A percentile compares a stretch with the other conserved stretches of the same genome.
phyloP scores from a whole-genome alignment of 805 yeast species.

The Metschnikowia gruessii region DNA sequence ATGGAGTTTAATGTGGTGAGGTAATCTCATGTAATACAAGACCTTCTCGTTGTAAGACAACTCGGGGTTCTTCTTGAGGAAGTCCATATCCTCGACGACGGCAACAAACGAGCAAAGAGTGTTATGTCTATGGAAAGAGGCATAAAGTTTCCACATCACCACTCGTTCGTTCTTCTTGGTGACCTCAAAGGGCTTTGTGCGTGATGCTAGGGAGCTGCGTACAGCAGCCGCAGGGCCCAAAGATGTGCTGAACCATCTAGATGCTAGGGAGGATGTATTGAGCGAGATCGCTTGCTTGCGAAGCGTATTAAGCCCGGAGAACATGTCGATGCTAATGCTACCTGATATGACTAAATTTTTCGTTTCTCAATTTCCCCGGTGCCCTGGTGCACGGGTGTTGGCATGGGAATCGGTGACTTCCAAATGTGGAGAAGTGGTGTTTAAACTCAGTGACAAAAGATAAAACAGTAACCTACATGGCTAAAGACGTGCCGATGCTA shows the following conservation, averaged over 20 bases:
- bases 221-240: conserved; percentile 7
- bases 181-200: conserved; percentile 8
- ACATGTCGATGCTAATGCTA: conserved; percentile 9
- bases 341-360: neutral
- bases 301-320: conserved; percentile 14
- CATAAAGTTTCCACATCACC: conserved; percentile 72
- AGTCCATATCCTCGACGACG: conserved; percentile 62
- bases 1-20: conserved; percentile 67
- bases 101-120: conserved; percentile 75
- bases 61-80: conserved; percentile 52
- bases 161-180: conserved; percentile 27
- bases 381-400: conserved; percentile 14
- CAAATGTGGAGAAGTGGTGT: neutral
- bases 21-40: conserved; percentile 72
- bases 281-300: conserved; percentile 13
- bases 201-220: conserved; percentile 3
- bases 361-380: conserved; percentile 1
- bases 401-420: neutral
- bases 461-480: no score
- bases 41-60: conserved; percentile 66
- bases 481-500: no score
- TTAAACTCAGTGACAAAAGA: no score
- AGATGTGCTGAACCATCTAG: conserved; percentile 13
- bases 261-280: conserved; percentile 6
- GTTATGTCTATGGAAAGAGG: conserved; percentile 77